These are phyloP conservation scores for Calonectria honghensis DNA, from an alignment of 2,329 filamentous ascomycete genomes.

Conservation along the genomic window DNA sequence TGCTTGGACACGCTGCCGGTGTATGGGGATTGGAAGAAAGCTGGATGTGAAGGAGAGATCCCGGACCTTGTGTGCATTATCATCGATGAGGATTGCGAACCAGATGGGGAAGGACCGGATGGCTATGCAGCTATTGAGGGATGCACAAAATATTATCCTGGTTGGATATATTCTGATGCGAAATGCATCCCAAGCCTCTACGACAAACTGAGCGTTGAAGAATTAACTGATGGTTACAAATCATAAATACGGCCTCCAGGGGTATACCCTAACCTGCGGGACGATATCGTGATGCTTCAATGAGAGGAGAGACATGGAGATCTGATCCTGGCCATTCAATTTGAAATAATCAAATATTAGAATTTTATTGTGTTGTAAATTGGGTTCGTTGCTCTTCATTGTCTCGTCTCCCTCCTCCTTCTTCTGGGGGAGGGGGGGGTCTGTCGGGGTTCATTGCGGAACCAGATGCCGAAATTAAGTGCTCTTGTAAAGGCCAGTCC, in stretches of 20 bases:
- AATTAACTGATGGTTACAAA: neutral
- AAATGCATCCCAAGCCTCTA: neutral
- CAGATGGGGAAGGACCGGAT: neutral
- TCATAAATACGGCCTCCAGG: neutral
- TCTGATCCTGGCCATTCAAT: no score
- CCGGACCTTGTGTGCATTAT: constrained; percentile 5
- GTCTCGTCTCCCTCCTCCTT: no score
- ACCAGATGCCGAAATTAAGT: no score
- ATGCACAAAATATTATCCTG: neutral
- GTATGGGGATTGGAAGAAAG: neutral
- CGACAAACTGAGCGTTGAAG: neutral
- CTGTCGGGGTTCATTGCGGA: no score
- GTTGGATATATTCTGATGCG: neutral
- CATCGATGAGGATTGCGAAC: constrained; percentile 3
- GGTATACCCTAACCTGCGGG: neutral
- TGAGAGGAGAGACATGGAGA: neutral
- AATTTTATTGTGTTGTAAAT: no score
- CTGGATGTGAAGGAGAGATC: neutral
- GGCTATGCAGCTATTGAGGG: neutral
- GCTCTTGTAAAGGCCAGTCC: no score
- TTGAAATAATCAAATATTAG: no score
- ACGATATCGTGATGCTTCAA: neutral
- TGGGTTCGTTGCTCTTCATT: no score
- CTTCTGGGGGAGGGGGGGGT: no score
- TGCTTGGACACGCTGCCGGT: neutral